A percentile compares a stretch with the other conserved stretches of the same genome.
Evolutionary conservation across 2,329 filamentous ascomycete species (phyloP).

Genomic region (Dendrostoma leiphaemia): DNA sequence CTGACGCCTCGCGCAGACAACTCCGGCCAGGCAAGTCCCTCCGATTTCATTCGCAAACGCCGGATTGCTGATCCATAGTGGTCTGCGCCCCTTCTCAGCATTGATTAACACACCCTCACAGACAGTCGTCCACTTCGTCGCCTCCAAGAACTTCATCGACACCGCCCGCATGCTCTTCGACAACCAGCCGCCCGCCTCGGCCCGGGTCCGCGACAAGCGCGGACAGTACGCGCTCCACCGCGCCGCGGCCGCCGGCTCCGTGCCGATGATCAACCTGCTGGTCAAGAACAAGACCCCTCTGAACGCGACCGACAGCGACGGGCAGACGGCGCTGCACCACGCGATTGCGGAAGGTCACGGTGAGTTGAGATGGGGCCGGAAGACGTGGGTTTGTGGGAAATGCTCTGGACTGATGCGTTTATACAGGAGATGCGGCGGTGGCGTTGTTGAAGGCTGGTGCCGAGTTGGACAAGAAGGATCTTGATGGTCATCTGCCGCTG

Average conservation of each 20-base stretch:
- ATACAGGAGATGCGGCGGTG: conserved; percentile 71
- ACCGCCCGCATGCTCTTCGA: conserved; percentile 74
- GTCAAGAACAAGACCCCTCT: conserved; percentile 76
- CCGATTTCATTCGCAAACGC: no score
- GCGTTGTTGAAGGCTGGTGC: conserved; percentile 81
- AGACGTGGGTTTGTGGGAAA: not conserved
- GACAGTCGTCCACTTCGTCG: conserved; percentile 88
- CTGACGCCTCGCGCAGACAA: conserved; percentile 46
- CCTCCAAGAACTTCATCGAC: conserved; percentile 86
- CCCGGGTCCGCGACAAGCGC: conserved; percentile 77
- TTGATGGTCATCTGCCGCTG: conserved; percentile 68
- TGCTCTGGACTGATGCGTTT: no score
- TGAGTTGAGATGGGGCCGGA: not conserved
- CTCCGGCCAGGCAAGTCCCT: conserved; percentile 55
- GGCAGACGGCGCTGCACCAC: conserved; percentile 88
- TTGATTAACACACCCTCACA: conserved; percentile 33
- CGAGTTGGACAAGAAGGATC: conserved; percentile 74
- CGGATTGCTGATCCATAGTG: no score
- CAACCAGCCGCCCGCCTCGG: conserved; percentile 67
- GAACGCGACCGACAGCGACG: conserved; percentile 78
- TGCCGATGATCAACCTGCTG: conserved; percentile 81
- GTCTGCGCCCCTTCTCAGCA: not conserved
- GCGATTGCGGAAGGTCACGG: conserved; percentile 73
- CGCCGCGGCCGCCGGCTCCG: conserved; percentile 83
- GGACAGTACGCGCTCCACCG: conserved; percentile 91